Base-by-base conservation (phyloP, 176 grass and related monocot genomes). In the Ensete ventricosum region DNA sequence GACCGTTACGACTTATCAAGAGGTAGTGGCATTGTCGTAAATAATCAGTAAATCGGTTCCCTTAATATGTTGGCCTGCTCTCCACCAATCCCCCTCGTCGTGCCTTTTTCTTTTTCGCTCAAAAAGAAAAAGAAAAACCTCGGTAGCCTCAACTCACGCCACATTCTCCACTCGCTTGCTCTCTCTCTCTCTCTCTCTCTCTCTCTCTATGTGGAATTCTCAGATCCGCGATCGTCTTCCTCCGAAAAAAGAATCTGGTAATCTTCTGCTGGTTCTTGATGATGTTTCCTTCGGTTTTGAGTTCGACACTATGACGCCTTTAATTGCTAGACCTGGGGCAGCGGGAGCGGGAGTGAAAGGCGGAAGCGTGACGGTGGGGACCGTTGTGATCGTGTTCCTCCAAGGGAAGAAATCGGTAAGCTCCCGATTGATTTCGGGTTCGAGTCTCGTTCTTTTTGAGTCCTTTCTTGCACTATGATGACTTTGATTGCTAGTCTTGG, bases 61-160 rank as follows among this genome's bases (percentile, higher is more conserved):
- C 4, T 43, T 43, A 20, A 1, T 60, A 1, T 59, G 3, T 59
- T 59, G 54, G 73, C 67, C n/a, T 27, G 1, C 59, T 34, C 29
- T 29, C 73, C 73, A 51, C 62, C 54, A 82, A 19, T 82, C 24
- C 48, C 23, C 25, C 70, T 55, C 57, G 12, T 43, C 12, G 24
- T 14, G 21, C 24, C 19, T 25, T 17, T 73, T 22, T 72, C 34
- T 16, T 12, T 1, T 73, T 43, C 34, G 0, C 34, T 43, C 34
- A 43, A 43, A 43, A 6, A 43, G 3, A 43, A 43, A 25, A 25
- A 25, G 1, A 25, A 25, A 25, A 43, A 43, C 34, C 34, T 43
- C 34, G 34, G 34, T 43, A 43, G 34, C 34, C 4, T 43, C 34
- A 43, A 43, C 34, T 43, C 34, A 34, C 3, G 4, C 29, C 29